Percentiles rank a stretch among this genome's conserved stretches.
phyloP scores from a whole-genome alignment of 345 rosid genomes.

The Nasturtium officinale region DNA sequence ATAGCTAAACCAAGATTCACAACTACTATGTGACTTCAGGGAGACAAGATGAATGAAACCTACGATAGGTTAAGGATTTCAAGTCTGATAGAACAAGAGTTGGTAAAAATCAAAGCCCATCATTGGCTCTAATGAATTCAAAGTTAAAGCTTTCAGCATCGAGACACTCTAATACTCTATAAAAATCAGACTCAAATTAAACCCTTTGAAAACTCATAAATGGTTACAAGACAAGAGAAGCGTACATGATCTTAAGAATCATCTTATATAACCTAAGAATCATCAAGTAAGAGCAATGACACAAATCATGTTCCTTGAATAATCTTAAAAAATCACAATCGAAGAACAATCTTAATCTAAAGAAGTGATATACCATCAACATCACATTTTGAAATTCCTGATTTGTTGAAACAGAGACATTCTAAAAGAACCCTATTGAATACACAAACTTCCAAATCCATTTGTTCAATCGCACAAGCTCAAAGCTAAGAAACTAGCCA shows the following conservation, averaged over 20 bases:
- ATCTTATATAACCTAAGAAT: background rate
- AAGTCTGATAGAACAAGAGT: no score
- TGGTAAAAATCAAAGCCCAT: background rate
- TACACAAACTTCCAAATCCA: background rate
- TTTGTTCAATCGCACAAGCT: background rate
- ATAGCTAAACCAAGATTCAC: background rate
- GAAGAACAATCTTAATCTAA: background rate
- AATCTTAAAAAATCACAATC: background rate
- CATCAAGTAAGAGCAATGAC: constrained; percentile 7
- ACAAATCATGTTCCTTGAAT: background rate
- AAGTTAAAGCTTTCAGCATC: background rate
- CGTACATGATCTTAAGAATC: no score
- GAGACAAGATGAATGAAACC: background rate
- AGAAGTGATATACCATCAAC: background rate
- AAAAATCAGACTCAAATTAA: background rate
- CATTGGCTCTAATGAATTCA: background rate
- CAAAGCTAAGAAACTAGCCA: background rate
- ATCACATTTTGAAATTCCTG: background rate
- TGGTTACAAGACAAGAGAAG: no score
- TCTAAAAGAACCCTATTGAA: background rate
- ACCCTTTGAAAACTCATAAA: background rate
- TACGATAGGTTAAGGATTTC: background rate
- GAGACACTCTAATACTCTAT: no score
- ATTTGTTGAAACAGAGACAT: constrained; percentile 2
- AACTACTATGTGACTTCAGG: background rate